phyloP scores from a whole-genome alignment of 2,329 filamentous ascomycete genomes.

The Talaromyces marneffei region DNA sequence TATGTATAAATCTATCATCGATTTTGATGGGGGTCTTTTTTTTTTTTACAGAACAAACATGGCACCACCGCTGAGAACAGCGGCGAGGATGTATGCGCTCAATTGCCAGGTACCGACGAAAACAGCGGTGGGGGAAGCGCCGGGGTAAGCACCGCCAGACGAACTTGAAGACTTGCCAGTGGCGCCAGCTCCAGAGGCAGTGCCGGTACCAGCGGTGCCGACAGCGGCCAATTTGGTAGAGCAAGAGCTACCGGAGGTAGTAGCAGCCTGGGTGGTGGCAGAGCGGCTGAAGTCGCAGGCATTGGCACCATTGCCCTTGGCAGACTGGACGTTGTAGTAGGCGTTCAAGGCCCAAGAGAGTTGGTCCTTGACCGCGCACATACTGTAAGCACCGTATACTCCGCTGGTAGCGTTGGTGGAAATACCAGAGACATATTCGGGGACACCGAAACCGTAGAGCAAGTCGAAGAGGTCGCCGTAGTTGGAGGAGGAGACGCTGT shows the following conservation, averaged over 20 bases:
- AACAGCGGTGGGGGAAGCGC: slow-evolving; percentile 29
- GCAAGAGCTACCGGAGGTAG: slow-evolving; percentile 31
- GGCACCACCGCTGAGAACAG: slow-evolving; percentile 39
- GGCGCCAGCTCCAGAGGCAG: slow-evolving; percentile 31
- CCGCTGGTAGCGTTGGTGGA: slow-evolving; percentile 35
- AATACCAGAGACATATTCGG: slow-evolving; percentile 33
- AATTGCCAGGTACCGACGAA: slow-evolving; percentile 38
- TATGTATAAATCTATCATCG: not conserved
- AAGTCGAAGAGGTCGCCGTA: slow-evolving; percentile 63
- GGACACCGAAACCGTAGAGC: slow-evolving; percentile 36
- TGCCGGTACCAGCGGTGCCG: slow-evolving; percentile 36
- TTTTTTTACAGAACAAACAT: slow-evolving; percentile 43
- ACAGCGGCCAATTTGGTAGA: slow-evolving; percentile 33
- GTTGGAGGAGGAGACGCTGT: slow-evolving; percentile 51
- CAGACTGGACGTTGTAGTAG: slow-evolving; percentile 40
- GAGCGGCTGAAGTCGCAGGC: slow-evolving; percentile 44
- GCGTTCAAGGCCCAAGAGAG: slow-evolving; percentile 44
- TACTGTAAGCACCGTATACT: slow-evolving; percentile 45
- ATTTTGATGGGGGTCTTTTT: not conserved
- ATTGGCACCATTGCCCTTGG: slow-evolving; percentile 27
- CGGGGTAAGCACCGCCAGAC: slow-evolving; percentile 28
- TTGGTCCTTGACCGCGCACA: slow-evolving; percentile 41
- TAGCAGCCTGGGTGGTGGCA: slow-evolving; percentile 32
- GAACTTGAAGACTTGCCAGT: slow-evolving; percentile 36
- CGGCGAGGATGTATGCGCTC: slow-evolving; percentile 40